Evolutionary conservation across 2,329 filamentous ascomycete genomes (phyloP).

Genomic region (Pseudogymnoascus sp.): DNA sequence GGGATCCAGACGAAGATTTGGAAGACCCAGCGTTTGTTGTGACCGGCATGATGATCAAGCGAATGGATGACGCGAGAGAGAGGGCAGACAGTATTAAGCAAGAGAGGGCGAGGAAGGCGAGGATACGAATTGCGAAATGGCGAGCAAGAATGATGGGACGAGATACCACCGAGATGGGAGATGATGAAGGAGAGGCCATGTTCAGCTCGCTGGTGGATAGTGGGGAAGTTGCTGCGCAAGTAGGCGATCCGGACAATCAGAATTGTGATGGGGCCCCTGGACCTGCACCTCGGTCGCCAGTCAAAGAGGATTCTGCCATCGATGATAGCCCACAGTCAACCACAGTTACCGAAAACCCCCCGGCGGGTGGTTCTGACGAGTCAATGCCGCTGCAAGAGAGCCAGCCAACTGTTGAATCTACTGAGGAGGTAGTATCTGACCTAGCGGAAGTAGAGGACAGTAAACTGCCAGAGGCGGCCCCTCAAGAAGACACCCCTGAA

Average conservation of each 20-base stretch:
- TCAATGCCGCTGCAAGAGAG: background rate
- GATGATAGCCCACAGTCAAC: background rate
- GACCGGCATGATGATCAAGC: background rate
- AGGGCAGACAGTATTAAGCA: background rate
- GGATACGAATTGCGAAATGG: background rate
- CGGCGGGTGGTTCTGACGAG: background rate
- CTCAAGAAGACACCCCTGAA: background rate
- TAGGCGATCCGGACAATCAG: background rate
- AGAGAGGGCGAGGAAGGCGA: background rate
- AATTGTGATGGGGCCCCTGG: background rate
- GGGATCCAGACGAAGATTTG: background rate
- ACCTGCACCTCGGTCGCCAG: background rate
- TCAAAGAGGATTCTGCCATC: background rate
- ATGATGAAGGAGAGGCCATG: background rate
- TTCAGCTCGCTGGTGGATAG: background rate
- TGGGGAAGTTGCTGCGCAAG: background rate
- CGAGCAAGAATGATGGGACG: background rate
- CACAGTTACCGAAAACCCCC: background rate
- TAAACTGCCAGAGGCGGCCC: background rate
- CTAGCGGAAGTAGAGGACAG: background rate
- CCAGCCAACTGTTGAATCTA: background rate
- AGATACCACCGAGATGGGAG: background rate
- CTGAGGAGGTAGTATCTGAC: background rate
- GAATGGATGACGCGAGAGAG: background rate
- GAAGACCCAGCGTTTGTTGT: background rate